phyloP scores from a whole-genome alignment of 805 yeast species.

The Ogataea paraovalis region DNA sequence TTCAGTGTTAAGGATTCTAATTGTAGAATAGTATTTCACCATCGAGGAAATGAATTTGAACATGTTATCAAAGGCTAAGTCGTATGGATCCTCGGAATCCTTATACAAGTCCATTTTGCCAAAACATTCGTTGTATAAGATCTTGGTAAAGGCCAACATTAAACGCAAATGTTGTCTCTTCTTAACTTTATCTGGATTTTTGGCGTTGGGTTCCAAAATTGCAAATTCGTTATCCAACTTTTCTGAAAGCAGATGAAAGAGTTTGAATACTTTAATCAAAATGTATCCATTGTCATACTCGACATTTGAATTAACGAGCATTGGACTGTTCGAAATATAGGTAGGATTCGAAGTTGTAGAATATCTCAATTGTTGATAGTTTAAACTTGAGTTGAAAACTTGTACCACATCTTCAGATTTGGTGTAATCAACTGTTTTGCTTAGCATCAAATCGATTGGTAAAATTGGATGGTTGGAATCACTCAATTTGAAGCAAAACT shows the following conservation, averaged over 20 bases:
- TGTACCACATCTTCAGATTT: slow-evolving; percentile 13
- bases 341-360: background rate
- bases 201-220: slow-evolving; percentile 21
- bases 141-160: slow-evolving; percentile 31
- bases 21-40: slow-evolving; percentile 18
- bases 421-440: slow-evolving; percentile 10
- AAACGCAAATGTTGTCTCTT: slow-evolving; percentile 29
- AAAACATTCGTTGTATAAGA: slow-evolving; percentile 26
- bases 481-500: slow-evolving; percentile 25
- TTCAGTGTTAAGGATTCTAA: slow-evolving; percentile 15
- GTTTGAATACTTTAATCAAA: slow-evolving; percentile 38
- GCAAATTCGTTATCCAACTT: slow-evolving; percentile 27
- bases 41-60: slow-evolving; percentile 28
- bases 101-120: slow-evolving; percentile 11
- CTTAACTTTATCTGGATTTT: slow-evolving; percentile 17
- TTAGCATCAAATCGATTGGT: slow-evolving; percentile 19
- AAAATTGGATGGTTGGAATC: slow-evolving; percentile 28
- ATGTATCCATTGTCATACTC: slow-evolving; percentile 35
- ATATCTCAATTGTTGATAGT: slow-evolving; percentile 11
- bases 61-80: slow-evolving; percentile 28
- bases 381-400: slow-evolving; percentile 17
- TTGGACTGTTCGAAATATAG: slow-evolving; percentile 5
- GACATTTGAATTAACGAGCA: slow-evolving; percentile 6
- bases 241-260: slow-evolving; percentile 25
- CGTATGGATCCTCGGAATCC: slow-evolving; percentile 16